A percentile compares a stretch with the other conserved stretches of the same genome.
Evolutionary conservation across 2,329 filamentous ascomycete species (phyloP).

Genomic region (Fusarium kyushuense): DNA sequence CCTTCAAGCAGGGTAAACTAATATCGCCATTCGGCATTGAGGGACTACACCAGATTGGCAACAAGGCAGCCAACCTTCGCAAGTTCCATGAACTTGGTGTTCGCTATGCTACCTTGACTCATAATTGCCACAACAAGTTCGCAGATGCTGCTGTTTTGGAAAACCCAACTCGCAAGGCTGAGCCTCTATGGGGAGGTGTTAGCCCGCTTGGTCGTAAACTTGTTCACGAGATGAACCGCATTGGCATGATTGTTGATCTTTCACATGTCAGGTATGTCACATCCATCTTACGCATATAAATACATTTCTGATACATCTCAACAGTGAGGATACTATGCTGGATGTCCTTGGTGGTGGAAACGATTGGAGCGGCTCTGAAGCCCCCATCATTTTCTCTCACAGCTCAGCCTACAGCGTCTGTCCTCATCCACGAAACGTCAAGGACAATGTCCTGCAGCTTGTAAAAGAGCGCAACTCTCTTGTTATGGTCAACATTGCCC

Average conservation of each 20-base stretch:
- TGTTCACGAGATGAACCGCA: constrained; percentile 89
- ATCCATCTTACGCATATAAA: not conserved
- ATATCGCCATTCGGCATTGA: constrained; percentile 86
- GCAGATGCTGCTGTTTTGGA: constrained; percentile 83
- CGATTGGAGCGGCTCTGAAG: constrained; percentile 77
- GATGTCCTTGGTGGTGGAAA: constrained; percentile 78
- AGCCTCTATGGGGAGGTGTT: constrained; percentile 77
- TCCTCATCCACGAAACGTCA: constrained; percentile 90
- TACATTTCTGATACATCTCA: constrained; percentile 5
- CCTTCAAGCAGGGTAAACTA: constrained; percentile 71
- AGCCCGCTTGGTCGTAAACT: constrained; percentile 76
- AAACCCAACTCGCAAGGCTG: constrained; percentile 61
- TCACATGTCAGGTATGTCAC: constrained; percentile 69
- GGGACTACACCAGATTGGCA: constrained; percentile 93
- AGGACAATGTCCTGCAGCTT: constrained; percentile 82
- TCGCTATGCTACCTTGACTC: constrained; percentile 88
- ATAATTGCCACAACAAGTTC: constrained; percentile 93
- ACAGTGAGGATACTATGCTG: constrained; percentile 82
- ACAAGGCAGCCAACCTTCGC: constrained; percentile 80
- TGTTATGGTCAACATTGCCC: constrained; percentile 92
- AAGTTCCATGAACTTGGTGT: constrained; percentile 82
- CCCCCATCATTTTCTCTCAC: constrained; percentile 91
- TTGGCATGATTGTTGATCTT: constrained; percentile 95
- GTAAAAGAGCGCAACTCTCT: constrained; percentile 80
- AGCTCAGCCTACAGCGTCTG: constrained; percentile 85